Evolutionary conservation across 139 green algal species (phyloP), one percentile per base, ranked within the genome.

Genomic region (Diplosphaera chodatii): DNA sequence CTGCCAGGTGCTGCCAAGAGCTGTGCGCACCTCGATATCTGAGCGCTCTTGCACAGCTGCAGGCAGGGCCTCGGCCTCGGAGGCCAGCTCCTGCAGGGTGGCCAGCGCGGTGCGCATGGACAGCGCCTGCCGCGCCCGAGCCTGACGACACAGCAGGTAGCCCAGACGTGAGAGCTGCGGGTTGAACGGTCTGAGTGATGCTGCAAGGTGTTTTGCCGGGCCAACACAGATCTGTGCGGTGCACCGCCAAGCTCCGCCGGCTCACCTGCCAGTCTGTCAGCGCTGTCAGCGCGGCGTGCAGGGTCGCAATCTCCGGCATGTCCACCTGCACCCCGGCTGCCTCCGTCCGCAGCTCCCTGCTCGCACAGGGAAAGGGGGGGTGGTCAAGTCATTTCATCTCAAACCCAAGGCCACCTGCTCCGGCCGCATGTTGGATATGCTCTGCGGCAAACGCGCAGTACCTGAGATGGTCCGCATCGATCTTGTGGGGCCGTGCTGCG

Each of bases 21-120:
- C n/a, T n/a, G n/a, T n/a, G n/a, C 64, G 25, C 32, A 73, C 72
- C 72, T 67, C 30, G 22, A 77, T 64, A 22, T 10, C 22, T 3
- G 48, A 59, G 10, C 48, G 8, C 64, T 87, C 82, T 25, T 77
- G 77, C 66, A 87, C 65, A 13, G 30, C 48, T 2, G 77, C 70
- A 13, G 70, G 69, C 55, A 87, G 66, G 29, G 18, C n/a, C 56
- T 70, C 55, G 0, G 64, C 70, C 66, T 83, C 80, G 41, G 72
- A 64, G 13, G 75, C 40, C 32, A 82, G 28, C 66, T 77, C 32
- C 27, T 65, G 32, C 40, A 85, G 76, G 37, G 77, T 41, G 4
- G 40, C 37, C 68, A 90, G 67, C 20, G 76, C 56, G 0, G 66
- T 28, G 23, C 59, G 68, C 40, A 72, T 72, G 3, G 68, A 48